phyloP scores from a whole-genome alignment of 345 rosid species.

The Noccaea bulbosa region DNA sequence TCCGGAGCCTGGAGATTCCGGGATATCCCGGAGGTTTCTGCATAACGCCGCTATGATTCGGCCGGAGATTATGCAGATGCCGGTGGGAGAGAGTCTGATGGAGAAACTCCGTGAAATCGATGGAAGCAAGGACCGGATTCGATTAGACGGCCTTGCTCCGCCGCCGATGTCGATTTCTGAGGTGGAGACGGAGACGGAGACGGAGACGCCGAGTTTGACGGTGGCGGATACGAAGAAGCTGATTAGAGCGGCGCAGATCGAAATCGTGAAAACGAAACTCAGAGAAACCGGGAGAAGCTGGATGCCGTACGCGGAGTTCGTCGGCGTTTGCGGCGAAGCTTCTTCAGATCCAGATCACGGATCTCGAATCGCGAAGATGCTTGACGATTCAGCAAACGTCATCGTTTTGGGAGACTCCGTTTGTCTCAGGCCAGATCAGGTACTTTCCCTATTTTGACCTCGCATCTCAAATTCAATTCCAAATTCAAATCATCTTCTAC shows the following conservation, averaged over 20 bases:
- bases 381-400: conserved; percentile 83
- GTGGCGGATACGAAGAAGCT: conserved; percentile 79
- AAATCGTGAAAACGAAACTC: conserved; percentile 65
- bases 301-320: conserved; percentile 67
- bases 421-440: conserved; percentile 86
- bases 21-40: conserved; percentile 59
- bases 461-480: not conserved
- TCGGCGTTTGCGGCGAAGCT: conserved; percentile 63
- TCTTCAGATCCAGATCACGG: conserved; percentile 71
- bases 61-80: conserved; percentile 43
- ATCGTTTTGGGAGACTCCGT: conserved; percentile 74
- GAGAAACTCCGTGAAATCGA: conserved; percentile 65
- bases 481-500: not conserved
- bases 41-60: conserved; percentile 49
- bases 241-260: conserved; percentile 72
- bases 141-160: conserved; percentile 55
- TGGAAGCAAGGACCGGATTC: conserved; percentile 57
- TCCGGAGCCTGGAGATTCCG: conserved; percentile 74
- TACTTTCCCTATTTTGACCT: conserved; percentile 32
- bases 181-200: conserved; percentile 9
- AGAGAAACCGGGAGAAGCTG: conserved; percentile 59
- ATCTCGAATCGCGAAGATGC: conserved; percentile 54
- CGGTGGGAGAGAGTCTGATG: conserved; percentile 53
- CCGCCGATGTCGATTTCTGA: conserved; percentile 16
- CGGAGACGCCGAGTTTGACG: conserved; percentile 46